Evolutionary conservation across 2,329 filamentous ascomycete genomes (phyloP).

Genomic region (Stagonosporopsis rhizophila): DNA sequence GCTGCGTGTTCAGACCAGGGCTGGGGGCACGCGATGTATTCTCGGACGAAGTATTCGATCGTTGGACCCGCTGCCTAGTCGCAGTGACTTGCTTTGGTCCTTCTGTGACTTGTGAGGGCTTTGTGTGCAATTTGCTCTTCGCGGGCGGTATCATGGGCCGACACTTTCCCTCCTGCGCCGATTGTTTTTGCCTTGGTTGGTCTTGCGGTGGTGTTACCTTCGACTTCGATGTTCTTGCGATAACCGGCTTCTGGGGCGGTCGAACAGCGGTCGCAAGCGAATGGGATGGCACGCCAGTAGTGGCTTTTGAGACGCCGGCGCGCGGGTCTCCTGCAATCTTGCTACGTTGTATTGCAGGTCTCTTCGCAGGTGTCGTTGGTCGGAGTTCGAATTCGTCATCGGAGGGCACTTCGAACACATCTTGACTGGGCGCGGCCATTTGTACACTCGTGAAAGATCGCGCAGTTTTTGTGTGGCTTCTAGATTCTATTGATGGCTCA

Average conservation of each 20-base stretch:
- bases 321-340: conserved; percentile 19
- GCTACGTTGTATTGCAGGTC: conserved; percentile 21
- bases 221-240: conserved; percentile 9
- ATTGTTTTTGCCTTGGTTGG: conserved; percentile 4
- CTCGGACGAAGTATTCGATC: conserved; percentile 21
- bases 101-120: conserved; percentile 21
- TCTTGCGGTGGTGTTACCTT: conserved; percentile 14
- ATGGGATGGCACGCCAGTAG: background rate
- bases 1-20: conserved; percentile 9
- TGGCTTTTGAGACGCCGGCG: conserved; percentile 19
- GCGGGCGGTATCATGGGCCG: background rate
- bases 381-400: conserved; percentile 37
- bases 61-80: conserved; percentile 5
- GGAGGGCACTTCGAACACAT: conserved; percentile 55
- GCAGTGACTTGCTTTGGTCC: conserved; percentile 3
- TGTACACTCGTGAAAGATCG: conserved; percentile 8
- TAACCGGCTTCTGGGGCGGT: conserved; percentile 21
- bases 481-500: conserved; percentile 10
- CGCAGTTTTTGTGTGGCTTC: conserved; percentile 9
- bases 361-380: conserved; percentile 23
- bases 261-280: conserved; percentile 10
- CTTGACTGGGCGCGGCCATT: conserved; percentile 18
- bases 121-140: conserved; percentile 3
- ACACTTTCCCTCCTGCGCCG: background rate
- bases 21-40: conserved; percentile 24